Evolutionary conservation across 441 rosid genomes (phyloP), one percentile per base, ranked within the genome.

Genomic region (Erodium trifolium): DNA sequence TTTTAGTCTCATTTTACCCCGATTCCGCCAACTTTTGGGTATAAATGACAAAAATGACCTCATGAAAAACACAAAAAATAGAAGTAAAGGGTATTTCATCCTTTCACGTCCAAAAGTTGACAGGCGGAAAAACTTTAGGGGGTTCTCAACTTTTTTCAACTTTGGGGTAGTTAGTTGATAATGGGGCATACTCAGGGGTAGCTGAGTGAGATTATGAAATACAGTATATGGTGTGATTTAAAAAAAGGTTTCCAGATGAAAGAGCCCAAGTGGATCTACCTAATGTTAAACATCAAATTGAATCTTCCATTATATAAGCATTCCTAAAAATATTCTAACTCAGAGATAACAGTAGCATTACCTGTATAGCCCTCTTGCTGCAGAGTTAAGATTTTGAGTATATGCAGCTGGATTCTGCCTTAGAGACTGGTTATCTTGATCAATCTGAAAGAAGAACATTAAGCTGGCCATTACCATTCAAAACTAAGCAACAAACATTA

Each of bases 301-400:
- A 13, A 62, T 12, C 65, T 34, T 62, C 65, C 35, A 27, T 9
- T 19, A 27, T 27, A 27, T 2, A 23, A 13, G n/a, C 65, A 23
- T 29, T 62, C 65, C n/a, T 23, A 27, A 16, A 19, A 0, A 31
- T 51, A 12, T 14, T 41, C 14, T 43, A 59, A 73, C 70, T 72
- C 17, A 69, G 49, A 39, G 68, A 71, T 69, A 74, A 41, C 35
- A 71, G 45, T 74, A 72, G 8, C 43, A 37, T 37, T 74, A 91
- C 99, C 99, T 93, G 85, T 79, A 82, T 29, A 93, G 88, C 69
- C 92, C 93, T 87, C 95, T 85, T 10, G 88, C 84, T 66, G 86
- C 97, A 66, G 86, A 84, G 78, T 81, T 84, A 81, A 93, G 72
- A 79, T 80, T 71, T 72, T 84, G 87, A 0, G 83, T 79, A 78